Evolutionary conservation across 768 basidiomycete genomes (phyloP).

Genomic region (Suillus occidentalis): DNA sequence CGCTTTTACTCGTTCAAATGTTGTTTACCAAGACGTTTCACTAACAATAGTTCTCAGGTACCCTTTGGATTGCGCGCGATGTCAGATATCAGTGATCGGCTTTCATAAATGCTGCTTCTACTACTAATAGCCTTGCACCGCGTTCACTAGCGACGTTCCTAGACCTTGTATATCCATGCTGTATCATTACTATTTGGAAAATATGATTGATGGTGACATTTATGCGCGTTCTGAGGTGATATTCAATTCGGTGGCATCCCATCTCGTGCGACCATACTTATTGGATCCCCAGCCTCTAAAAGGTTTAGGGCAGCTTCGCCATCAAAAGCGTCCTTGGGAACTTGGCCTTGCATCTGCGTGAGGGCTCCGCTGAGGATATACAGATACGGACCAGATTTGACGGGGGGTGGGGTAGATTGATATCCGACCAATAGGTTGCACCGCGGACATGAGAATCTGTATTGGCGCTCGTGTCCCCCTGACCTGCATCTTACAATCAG

Average conservation of each 20-base stretch:
- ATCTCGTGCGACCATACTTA: too few relatives aligned
- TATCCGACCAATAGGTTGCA: conserved; percentile 58
- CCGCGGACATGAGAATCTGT: conserved; percentile 58
- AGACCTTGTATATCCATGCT: background rate
- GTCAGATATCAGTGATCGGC: background rate
- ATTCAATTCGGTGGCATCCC: too few relatives aligned
- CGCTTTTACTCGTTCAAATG: conserved; percentile 15
- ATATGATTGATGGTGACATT: background rate
- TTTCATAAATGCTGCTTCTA: background rate
- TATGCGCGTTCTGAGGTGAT: background rate
- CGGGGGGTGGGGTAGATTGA: conserved; percentile 74
- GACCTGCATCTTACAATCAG: conserved; percentile 39
- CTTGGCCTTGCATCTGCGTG: conserved; percentile 85
- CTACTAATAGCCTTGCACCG: background rate
- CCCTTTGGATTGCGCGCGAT: background rate
- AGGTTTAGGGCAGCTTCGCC: conserved; percentile 33
- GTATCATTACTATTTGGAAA: conserved; percentile 7
- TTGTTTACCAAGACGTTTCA: background rate
- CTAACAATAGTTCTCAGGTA: conserved; percentile 12
- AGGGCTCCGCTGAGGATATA: conserved; percentile 82
- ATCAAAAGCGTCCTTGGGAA: conserved; percentile 83
- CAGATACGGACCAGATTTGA: conserved; percentile 73
- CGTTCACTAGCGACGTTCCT: too few relatives aligned
- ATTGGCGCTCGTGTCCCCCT: conserved; percentile 75
- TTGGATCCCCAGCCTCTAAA: background rate